Evolutionary conservation across 2,329 filamentous ascomycete genomes (phyloP), one percentile per base, ranked within the genome.

Genomic region (Verticillium isaacii): DNA sequence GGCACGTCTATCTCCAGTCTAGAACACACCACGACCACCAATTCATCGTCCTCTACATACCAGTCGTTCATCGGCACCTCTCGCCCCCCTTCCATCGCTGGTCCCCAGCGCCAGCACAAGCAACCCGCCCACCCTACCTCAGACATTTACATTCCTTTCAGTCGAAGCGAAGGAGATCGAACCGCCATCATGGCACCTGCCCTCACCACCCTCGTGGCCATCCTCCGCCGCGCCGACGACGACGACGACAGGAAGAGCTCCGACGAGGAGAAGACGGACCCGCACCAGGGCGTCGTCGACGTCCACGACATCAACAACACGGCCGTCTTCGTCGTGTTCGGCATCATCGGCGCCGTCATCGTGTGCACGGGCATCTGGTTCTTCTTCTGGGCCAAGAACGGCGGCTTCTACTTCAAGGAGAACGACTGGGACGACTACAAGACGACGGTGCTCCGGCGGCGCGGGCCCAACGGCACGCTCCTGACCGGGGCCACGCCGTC

Each of bases 401-500:
- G 95, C 64, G 95, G 95, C 15, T 97, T 98, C 79, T 80, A 90
- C 66, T 98, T 93, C 82, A 84, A 85, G 56, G 80, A 96, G 65
- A 82, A 86, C 39, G 95, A 99, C 76, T 99, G 95, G 94, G 94
- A 98, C 6, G 95, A 99, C 71, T 99, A 99, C 85, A 98, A 98
- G 75, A 89, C 90, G 1, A 97, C 94, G 0, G 95, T 99, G 2
- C 78, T 99, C 56, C 86, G 95, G 52, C 90, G 93, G 60, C 93
- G 90, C 70, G 93, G 93, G 0, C 92, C 93, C 5, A 93, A 97
- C 76, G 94, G 94, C 50, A 93, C 90, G 55, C 88, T 94, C 1
- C 81, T 97, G 5, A 90, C 87, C 61, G 91, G 92, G 60, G 93
- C 91, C 0, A 97, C 93, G 1, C 86, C 87, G 69, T 89, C 87